Percentiles rank a stretch among this genome's conserved stretches.
Evolutionary conservation across 1,284 basidiomycete species (phyloP).

Genomic region (Fomitopsis schrenkii): DNA sequence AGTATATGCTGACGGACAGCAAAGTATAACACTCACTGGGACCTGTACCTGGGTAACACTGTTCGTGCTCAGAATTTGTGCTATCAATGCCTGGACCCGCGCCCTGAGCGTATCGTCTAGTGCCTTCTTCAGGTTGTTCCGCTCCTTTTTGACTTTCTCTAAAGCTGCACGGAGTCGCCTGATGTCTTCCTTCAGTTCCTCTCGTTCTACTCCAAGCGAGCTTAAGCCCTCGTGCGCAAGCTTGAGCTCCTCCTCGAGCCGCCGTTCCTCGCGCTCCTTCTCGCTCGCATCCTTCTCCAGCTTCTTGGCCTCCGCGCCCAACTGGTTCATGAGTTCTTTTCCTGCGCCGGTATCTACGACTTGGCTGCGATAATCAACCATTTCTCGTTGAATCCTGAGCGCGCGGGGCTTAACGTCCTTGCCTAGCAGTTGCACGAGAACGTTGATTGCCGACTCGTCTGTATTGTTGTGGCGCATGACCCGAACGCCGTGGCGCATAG

Average conservation of each 20-base stretch:
- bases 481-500: slow-evolving; percentile 15
- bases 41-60: no score
- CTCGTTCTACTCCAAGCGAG: neutral
- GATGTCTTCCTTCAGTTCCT: neutral
- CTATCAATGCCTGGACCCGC: neutral
- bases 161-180: no score
- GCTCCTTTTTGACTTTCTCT: no score
- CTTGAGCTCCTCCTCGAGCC: neutral
- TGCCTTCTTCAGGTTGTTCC: neutral
- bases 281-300: slow-evolving; percentile 4
- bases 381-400: slow-evolving; percentile 13
- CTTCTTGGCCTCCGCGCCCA: slow-evolving; percentile 4
- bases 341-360: slow-evolving; percentile 9
- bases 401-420: slow-evolving; percentile 2
- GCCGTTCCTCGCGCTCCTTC: neutral
- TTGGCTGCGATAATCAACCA: slow-evolving; percentile 7
- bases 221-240: neutral
- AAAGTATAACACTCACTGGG: no score
- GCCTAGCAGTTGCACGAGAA: slow-evolving; percentile 8
- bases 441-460: slow-evolving; percentile 4
- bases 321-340: slow-evolving; percentile 9
- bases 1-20: no score
- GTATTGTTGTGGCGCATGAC: slow-evolving; percentile 16
- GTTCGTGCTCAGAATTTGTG: neutral
- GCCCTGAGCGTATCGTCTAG: neutral